A percentile compares a stretch with the other conserved stretches of the same genome.
Evolutionary conservation across 805 yeast genomes (phyloP).

Genomic region (Helenozyma baotianmanensis): DNA sequence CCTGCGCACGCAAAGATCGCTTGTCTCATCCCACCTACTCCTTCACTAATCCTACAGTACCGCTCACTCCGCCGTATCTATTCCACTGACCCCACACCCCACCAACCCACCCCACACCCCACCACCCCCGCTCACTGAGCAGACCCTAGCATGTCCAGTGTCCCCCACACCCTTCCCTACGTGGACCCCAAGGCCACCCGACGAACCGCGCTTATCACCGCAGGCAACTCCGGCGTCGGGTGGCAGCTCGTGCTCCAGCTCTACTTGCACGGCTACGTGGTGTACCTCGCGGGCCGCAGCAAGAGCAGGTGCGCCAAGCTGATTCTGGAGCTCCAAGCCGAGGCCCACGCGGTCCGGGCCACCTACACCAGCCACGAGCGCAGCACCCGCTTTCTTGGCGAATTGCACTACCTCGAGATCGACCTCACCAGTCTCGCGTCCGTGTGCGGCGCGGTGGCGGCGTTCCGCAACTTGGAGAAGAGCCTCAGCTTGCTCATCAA

Average conservation of each 20-base stretch:
- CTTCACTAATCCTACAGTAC: too few species aligned
- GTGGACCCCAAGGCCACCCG: slow-evolving; percentile 50
- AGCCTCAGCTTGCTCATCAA: slow-evolving; percentile 59
- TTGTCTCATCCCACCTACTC: too few species aligned
- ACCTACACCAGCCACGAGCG: slow-evolving; percentile 19
- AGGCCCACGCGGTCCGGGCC: slow-evolving; percentile 39
- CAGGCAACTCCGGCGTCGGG: slow-evolving; percentile 81
- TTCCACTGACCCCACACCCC: too few species aligned
- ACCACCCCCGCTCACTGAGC: too few species aligned
- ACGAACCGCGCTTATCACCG: slow-evolving; percentile 69
- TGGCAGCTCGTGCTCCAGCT: slow-evolving; percentile 71
- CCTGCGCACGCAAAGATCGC: too few species aligned
- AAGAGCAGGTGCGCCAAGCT: slow-evolving; percentile 52
- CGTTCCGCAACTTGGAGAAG: slow-evolving; percentile 43
- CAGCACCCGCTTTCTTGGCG: slow-evolving; percentile 39
- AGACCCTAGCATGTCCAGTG: too few species aligned
- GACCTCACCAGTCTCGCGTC: slow-evolving; percentile 45
- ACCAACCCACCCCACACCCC: too few species aligned
- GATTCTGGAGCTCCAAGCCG: slow-evolving; percentile 48
- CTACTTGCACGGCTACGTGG: slow-evolving; percentile 71
- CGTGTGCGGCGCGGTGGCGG: slow-evolving; percentile 41
- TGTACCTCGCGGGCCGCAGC: slow-evolving; percentile 73
- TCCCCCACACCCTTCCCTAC: too few species aligned
- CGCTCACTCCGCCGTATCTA: too few species aligned
- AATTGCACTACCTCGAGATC: slow-evolving; percentile 46